phyloP scores from a whole-genome alignment of 768 basidiomycete genomes.

The Collybia sordida region DNA sequence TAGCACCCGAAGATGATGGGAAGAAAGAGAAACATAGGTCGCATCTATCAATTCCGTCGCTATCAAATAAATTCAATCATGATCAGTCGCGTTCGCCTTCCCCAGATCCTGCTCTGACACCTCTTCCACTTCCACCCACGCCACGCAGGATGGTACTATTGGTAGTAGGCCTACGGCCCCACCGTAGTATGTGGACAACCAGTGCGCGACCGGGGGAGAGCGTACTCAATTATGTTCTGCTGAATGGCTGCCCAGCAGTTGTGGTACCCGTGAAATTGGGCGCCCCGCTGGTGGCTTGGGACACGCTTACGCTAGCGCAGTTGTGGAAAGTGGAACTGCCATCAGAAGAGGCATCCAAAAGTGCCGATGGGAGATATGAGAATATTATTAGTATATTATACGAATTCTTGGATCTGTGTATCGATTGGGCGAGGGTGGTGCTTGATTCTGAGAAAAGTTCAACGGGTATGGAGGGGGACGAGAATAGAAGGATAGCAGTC shows the following conservation, averaged over 20 bases:
- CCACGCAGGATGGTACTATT: constrained; percentile 59
- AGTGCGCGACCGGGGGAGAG: constrained; percentile 61
- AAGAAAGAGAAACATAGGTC: constrained; percentile 12
- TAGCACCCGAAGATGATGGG: constrained; percentile 9
- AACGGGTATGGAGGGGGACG: constrained; percentile 17
- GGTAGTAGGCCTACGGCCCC: constrained; percentile 60
- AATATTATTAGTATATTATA: constrained; percentile 55
- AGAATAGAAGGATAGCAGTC: constrained; percentile 38
- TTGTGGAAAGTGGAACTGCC: constrained; percentile 54
- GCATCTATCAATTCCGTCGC: constrained; percentile 33
- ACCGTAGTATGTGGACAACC: constrained; percentile 58
- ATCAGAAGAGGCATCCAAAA: constrained; percentile 28
- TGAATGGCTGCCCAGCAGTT: constrained; percentile 61
- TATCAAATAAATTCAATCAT: constrained; percentile 43
- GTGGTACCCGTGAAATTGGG: constrained; percentile 60
- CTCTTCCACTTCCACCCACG: constrained; percentile 36
- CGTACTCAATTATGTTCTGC: constrained; percentile 59
- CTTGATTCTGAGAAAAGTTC: constrained; percentile 19
- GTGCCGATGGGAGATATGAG: constrained; percentile 39
- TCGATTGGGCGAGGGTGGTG: constrained; percentile 58
- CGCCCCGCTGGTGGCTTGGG: constrained; percentile 66
- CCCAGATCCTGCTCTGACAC: constrained; percentile 44
- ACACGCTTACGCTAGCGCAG: constrained; percentile 54
- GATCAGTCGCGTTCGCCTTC: constrained; percentile 46
- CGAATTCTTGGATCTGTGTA: constrained; percentile 60